Conservation (phyloP, 2,329 filamentous ascomycete genomes). For the Mycosphaerella sp. region DNA sequence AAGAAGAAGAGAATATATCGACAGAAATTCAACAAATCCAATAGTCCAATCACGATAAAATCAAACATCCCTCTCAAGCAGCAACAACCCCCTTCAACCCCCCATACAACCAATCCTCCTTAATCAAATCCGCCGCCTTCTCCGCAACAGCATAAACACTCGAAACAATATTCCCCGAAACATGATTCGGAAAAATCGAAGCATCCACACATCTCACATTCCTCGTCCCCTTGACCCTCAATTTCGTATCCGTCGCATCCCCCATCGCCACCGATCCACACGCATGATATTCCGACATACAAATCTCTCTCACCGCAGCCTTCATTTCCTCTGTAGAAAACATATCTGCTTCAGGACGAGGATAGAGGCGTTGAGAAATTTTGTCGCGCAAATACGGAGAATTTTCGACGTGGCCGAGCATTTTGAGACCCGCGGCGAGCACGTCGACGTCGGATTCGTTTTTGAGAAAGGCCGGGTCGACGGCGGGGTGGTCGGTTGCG, state of each 20-base stretch:
- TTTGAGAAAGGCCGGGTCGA: slow-evolving; percentile 29
- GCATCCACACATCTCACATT: slow-evolving; percentile 36
- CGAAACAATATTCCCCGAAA: slow-evolving; percentile 27
- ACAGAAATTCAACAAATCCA: too few relatives aligned
- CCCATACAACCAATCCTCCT: slow-evolving; percentile 26
- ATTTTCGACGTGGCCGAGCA: slow-evolving; percentile 41
- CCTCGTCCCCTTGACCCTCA: slow-evolving; percentile 35
- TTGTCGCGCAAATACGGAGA: slow-evolving; percentile 38
- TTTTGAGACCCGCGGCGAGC: slow-evolving; percentile 29
- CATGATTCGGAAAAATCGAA: slow-evolving; percentile 30
- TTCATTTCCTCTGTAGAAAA: slow-evolving; percentile 23
- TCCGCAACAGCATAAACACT: slow-evolving; percentile 32
- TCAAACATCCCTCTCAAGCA: background rate
- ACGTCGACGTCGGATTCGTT: slow-evolving; percentile 45
- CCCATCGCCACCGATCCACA: slow-evolving; percentile 39
- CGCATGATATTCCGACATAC: slow-evolving; percentile 36
- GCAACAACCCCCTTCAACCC: slow-evolving; percentile 10
- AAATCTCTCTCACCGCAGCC: slow-evolving; percentile 22
- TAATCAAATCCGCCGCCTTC: slow-evolving; percentile 31
- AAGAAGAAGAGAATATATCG: too few relatives aligned
- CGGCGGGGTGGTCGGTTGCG: slow-evolving; percentile 21
- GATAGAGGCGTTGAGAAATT: slow-evolving; percentile 35
- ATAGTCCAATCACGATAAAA: too few relatives aligned
- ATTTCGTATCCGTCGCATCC: slow-evolving; percentile 35
- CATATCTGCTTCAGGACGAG: slow-evolving; percentile 25